Evolutionary conservation across 148 eudicot species (phyloP), one percentile per base, ranked within the genome.

Genomic region (Amaranthus palmeri): DNA sequence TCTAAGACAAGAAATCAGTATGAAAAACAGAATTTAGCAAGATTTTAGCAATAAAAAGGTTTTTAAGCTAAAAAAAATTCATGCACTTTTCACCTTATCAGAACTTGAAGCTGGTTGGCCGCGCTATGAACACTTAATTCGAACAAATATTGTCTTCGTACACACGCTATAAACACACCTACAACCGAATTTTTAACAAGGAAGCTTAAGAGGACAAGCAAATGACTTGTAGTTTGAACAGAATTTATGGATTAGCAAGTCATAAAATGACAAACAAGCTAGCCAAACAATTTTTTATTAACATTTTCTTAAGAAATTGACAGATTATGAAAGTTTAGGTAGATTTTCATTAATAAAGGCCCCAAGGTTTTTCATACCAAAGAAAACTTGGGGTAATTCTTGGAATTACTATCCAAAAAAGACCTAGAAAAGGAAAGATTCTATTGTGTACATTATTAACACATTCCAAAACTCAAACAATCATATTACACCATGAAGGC

Each of bases 161-260:
- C 36, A 25, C 36, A 2, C 36, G 36, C 36, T 25, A 25, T 25
- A 25, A 25, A 25, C 1, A 25, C 36, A 25, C 36, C 36, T 25
- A 25, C 1, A 25, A 25, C 36, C 36, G 36, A 25, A 25, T 25
- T 25, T 25, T 25, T 25, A 41, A 69, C 18, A 18, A 10, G 66
- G 11, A 68, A 61, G 68, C 57, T 15, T 73, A 73, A 55, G 48
- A 74, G 73, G 66, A 74, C 72, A 65, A 8, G 45, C 65, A 70
- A 54, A 78, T 67, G 63, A 58, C 54, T 61, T 52, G 48, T 43
- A 64, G 17, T 43, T 42, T 54, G 12, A 42, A 25, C 12, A 11
- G 25, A 42, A 48, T 57, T 64, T 65, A 64, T 61, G 70, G 54
- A 55, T 73, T 74, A 18, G 12, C 63, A 18, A 55, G 49, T 14